These are phyloP conservation scores for Fusarium beomiforme DNA, from an alignment of 2,329 filamentous ascomycete genomes.

Conservation along the genomic window DNA sequence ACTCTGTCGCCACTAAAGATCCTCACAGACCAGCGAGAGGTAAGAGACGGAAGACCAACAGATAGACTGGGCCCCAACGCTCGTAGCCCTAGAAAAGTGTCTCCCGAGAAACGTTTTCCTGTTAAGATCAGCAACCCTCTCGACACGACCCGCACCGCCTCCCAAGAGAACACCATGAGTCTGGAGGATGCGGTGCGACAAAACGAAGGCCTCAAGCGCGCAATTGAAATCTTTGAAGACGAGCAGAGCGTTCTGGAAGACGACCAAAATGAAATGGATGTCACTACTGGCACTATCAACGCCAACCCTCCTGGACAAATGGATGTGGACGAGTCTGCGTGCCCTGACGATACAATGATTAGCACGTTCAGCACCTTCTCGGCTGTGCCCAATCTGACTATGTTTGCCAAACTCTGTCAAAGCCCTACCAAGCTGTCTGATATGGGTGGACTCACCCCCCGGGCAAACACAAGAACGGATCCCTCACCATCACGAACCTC, in stretches of 20 bases:
- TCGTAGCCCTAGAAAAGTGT: slow-evolving; percentile 59
- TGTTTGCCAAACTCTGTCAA: slow-evolving; percentile 78
- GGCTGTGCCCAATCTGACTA: slow-evolving; percentile 86
- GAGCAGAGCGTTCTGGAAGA: slow-evolving; percentile 48
- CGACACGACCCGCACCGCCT: slow-evolving; percentile 30
- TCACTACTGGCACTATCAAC: slow-evolving; percentile 39
- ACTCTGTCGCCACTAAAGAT: slow-evolving; percentile 69
- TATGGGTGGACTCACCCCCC: slow-evolving; percentile 53
- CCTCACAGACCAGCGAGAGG: slow-evolving; percentile 51
- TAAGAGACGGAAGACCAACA: slow-evolving; percentile 33
- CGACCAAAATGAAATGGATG: slow-evolving; percentile 44
- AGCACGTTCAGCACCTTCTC: slow-evolving; percentile 92
- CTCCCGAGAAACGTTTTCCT: slow-evolving; percentile 68
- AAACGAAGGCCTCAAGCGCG: slow-evolving; percentile 66
- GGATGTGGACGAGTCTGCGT: slow-evolving; percentile 52
- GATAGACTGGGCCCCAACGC: slow-evolving; percentile 44
- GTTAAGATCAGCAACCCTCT: slow-evolving; percentile 61
- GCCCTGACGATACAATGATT: slow-evolving; percentile 76
- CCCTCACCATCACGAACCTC: slow-evolving; percentile 50
- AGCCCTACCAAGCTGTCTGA: slow-evolving; percentile 66
- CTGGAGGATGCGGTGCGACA: slow-evolving; percentile 64
- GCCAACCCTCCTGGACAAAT: slow-evolving; percentile 39
- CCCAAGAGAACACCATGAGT: slow-evolving; percentile 54
- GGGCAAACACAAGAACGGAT: slow-evolving; percentile 46
- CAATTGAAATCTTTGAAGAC: slow-evolving; percentile 72